phyloP scores from a whole-genome alignment of 805 yeast species.

The Wickerhamomyces canadensis region DNA sequence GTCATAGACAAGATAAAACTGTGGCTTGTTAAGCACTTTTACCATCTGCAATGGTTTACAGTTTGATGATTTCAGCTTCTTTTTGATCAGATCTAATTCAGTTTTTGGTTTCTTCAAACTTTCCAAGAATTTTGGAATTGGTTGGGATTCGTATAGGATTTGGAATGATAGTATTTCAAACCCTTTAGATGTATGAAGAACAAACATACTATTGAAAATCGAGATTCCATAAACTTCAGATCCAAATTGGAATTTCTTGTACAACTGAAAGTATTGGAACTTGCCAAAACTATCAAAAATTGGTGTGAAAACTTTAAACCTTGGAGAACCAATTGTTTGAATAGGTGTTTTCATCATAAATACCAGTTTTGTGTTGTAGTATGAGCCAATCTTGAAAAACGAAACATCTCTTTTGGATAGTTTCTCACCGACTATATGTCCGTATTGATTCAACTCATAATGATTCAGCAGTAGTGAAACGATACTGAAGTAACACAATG shows the following conservation, averaged over 20 bases:
- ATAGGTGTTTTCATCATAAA: constrained; percentile 47
- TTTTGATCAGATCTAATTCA: constrained; percentile 34
- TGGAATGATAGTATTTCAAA: constrained; percentile 61
- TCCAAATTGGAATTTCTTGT: constrained; percentile 43
- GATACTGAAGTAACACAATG: constrained; percentile 56
- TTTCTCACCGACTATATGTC: constrained; percentile 39
- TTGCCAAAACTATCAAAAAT: constrained; percentile 45
- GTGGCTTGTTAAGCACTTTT: constrained; percentile 46
- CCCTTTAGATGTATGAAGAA: constrained; percentile 62
- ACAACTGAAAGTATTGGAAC: constrained; percentile 37
- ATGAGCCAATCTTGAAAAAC: constrained; percentile 65
- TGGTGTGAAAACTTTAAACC: constrained; percentile 54
- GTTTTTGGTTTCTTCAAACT: constrained; percentile 21
- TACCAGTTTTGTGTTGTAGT: constrained; percentile 54
- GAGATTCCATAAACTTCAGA: constrained; percentile 58
- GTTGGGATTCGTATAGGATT: constrained; percentile 45
- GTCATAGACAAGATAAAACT: constrained; percentile 61
- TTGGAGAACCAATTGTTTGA: constrained; percentile 32
- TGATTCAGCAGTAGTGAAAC: constrained; percentile 59
- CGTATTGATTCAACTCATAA: constrained; percentile 33
- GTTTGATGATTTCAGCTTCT: constrained; percentile 31
- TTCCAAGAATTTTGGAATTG: constrained; percentile 45
- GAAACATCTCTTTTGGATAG: constrained; percentile 48
- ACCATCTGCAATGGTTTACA: constrained; percentile 57
- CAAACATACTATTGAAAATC: constrained; percentile 59